phyloP scores from a whole-genome alignment of 2,329 filamentous ascomycete genomes.

The Aspergillus alliaceus region DNA sequence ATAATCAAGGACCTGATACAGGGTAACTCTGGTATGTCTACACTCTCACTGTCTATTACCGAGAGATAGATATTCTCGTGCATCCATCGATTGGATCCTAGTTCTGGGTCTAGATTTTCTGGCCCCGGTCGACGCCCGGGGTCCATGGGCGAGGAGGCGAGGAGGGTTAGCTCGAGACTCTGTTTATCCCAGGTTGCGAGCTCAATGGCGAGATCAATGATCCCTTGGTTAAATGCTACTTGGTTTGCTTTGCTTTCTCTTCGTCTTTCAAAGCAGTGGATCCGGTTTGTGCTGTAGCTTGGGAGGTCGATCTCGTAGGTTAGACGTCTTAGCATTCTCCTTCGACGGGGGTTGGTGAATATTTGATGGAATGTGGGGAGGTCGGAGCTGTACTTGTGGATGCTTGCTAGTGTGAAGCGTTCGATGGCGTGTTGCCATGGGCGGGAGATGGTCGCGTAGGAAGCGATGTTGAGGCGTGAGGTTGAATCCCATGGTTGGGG shows the following conservation, averaged over 20 bases:
- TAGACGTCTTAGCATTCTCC: not conserved
- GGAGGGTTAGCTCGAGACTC: not conserved
- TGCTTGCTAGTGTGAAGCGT: not conserved
- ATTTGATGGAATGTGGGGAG: not conserved
- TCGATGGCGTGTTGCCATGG: conserved; percentile 3
- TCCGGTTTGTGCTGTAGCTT: not conserved
- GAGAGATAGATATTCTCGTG: not conserved
- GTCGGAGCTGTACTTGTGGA: not conserved
- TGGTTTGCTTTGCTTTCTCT: conserved; percentile 1
- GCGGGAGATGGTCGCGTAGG: conserved; percentile 3
- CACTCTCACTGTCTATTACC: not conserved
- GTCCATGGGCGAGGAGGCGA: not conserved
- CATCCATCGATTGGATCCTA: not conserved
- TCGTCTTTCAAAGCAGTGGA: not conserved
- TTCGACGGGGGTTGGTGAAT: not conserved
- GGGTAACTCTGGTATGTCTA: not conserved
- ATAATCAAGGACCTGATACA: not conserved
- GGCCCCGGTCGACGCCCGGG: not conserved
- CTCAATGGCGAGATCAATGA: not conserved
- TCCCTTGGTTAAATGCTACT: not conserved
- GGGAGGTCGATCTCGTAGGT: conserved; percentile 4
- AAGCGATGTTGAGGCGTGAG: not conserved
- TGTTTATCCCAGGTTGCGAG: not conserved
- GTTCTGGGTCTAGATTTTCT: not conserved
- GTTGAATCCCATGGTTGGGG: not conserved